Evolutionary conservation across 2,329 filamentous ascomycete species (phyloP).

Genomic region (Myriosclerotinia curreyana): DNA sequence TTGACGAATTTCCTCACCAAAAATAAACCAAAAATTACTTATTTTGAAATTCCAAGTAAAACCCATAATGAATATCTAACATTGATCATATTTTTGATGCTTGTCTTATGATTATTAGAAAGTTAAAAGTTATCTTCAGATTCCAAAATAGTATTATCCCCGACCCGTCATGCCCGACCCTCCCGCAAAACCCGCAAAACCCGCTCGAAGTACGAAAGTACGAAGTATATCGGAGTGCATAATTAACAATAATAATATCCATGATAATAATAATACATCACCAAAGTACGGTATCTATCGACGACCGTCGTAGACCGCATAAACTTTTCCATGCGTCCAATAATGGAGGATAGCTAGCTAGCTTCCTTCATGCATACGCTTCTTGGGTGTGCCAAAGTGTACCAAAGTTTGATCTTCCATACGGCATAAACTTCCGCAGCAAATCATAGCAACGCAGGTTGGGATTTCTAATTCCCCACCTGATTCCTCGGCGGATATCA

Average conservation of each 20-base stretch:
- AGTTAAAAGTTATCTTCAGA: no score
- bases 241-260: slow-evolving; percentile 16
- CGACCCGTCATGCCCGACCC: no score
- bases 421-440: slow-evolving; percentile 18
- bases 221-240: slow-evolving; percentile 11
- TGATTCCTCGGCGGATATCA: slow-evolving; percentile 10
- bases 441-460: slow-evolving; percentile 9
- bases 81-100: no score
- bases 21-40: no score
- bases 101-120: no score
- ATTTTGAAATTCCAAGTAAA: no score
- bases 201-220: no score
- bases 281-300: slow-evolving; percentile 5
- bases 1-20: no score
- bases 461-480: slow-evolving; percentile 5
- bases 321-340: not conserved
- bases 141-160: no score
- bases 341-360: slow-evolving; percentile 6
- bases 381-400: slow-evolving; percentile 5
- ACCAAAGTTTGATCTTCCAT: slow-evolving; percentile 15
- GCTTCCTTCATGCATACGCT: slow-evolving; percentile 12
- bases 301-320: slow-evolving; percentile 18
- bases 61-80: no score
- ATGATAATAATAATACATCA: slow-evolving; percentile 16
- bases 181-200: no score